A percentile compares a stretch with the other conserved stretches of the same genome.
phyloP scores from a whole-genome alignment of 1,284 basidiomycete genomes.

The Cystobasidiaceae sp. region DNA sequence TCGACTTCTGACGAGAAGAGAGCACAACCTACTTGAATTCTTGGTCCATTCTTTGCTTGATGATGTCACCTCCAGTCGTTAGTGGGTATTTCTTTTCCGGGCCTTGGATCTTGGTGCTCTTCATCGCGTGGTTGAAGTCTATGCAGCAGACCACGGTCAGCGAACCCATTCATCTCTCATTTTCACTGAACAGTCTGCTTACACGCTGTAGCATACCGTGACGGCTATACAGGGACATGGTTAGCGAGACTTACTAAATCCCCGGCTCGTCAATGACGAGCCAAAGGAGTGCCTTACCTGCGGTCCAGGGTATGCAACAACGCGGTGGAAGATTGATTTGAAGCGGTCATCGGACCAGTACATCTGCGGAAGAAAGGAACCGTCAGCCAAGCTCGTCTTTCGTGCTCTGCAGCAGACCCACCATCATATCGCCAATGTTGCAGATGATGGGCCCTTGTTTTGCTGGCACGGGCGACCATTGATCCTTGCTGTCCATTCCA shows the following conservation, averaged over 20 bases:
- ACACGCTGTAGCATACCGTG: neutral
- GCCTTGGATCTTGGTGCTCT: neutral
- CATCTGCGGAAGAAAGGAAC: constrained; percentile 32
- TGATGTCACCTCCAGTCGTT: neutral
- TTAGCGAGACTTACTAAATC: no score
- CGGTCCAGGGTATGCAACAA: constrained; percentile 17
- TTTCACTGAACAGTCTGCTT: neutral
- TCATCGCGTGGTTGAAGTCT: neutral
- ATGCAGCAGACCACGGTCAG: neutral
- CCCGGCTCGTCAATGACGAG: no score
- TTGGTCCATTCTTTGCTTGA: neutral
- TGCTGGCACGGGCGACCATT: constrained; percentile 33
- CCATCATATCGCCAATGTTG: constrained; percentile 39
- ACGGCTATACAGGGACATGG: no score
- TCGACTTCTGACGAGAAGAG: no score
- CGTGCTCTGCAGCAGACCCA: neutral
- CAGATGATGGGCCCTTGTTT: constrained; percentile 41
- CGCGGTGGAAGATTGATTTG: constrained; percentile 43
- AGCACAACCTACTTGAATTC: neutral
- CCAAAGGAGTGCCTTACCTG: no score
- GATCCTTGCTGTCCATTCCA: neutral
- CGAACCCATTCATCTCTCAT: neutral
- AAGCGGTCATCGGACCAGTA: constrained; percentile 42
- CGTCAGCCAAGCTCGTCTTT: neutral
- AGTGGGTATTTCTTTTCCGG: neutral